Conservation (phyloP, 805 yeast genomes). For the Ogataea paradorogensis region DNA sequence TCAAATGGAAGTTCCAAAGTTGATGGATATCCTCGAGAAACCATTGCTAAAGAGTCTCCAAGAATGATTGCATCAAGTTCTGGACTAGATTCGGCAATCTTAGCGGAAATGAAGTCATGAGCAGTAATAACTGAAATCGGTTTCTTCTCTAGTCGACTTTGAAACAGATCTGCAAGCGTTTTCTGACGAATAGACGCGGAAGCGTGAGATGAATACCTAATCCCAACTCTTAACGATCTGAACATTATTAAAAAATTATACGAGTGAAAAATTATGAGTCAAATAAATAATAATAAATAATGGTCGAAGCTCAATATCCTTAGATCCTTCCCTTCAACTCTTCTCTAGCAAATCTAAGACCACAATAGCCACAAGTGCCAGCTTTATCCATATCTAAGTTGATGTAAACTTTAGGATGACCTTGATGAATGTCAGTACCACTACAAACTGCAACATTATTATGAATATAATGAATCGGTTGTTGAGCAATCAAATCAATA, state of each 20-base stretch:
- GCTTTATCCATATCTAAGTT: conserved; percentile 75
- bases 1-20: conserved; percentile 76
- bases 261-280: conserved; percentile 1
- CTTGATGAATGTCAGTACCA: conserved; percentile 74
- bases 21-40: conserved; percentile 73
- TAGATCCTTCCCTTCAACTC: conserved; percentile 37
- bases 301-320: neutral
- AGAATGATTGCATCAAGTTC: conserved; percentile 69
- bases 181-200: conserved; percentile 17
- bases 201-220: conserved; percentile 21
- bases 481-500: conserved; percentile 73
- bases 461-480: conserved; percentile 62
- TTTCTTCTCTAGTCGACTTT: conserved; percentile 16
- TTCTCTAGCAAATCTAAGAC: conserved; percentile 59
- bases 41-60: conserved; percentile 95
- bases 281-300: conserved; percentile 15
- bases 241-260: no score
- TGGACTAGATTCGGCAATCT: conserved; percentile 59
- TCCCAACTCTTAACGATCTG: neutral
- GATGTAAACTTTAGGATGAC: conserved; percentile 81
- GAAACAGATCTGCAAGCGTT: conserved; percentile 24
- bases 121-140: conserved; percentile 61
- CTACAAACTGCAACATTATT: conserved; percentile 72
- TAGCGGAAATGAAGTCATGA: conserved; percentile 78
- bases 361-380: conserved; percentile 79